A percentile compares a stretch with the other conserved stretches of the same genome.
Conservation (phyloP, 352 stramenopile species). For the Pythium scleroteichum region DNA sequence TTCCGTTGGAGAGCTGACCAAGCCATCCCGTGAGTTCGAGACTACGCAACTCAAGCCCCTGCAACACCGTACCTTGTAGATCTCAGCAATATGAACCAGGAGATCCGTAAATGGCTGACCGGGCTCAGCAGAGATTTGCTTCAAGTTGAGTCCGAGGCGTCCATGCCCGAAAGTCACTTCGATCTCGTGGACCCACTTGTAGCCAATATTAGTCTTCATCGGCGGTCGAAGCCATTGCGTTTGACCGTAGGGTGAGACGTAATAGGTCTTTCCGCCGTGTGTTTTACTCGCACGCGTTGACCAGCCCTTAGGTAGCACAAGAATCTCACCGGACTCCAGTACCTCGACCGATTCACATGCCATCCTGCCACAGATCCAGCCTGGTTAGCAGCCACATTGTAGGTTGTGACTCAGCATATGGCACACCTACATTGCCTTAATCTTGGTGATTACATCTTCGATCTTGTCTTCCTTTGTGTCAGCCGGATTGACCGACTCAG, state of each 20-base stretch:
- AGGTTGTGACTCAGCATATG: neutral
- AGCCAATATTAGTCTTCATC: slow-evolving; percentile 69
- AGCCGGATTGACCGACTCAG: slow-evolving; percentile 27
- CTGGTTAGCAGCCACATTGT: neutral
- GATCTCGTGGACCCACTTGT: slow-evolving; percentile 84
- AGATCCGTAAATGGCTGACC: slow-evolving; percentile 73
- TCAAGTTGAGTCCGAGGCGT: slow-evolving; percentile 78
- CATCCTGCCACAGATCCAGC: slow-evolving; percentile 29
- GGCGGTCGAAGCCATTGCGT: slow-evolving; percentile 82
- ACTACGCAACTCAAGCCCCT: neutral
- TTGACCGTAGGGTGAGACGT: slow-evolving; percentile 80
- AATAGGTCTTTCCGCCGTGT: slow-evolving; percentile 86
- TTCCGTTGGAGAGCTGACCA: slow-evolving; percentile 59
- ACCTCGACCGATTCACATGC: slow-evolving; percentile 62
- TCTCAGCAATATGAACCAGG: slow-evolving; percentile 77
- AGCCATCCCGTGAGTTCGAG: neutral
- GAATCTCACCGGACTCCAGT: slow-evolving; percentile 68
- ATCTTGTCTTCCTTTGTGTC: slow-evolving; percentile 61
- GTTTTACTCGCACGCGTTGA: slow-evolving; percentile 78
- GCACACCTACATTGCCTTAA: slow-evolving; percentile 51
- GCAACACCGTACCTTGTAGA: slow-evolving; percentile 59
- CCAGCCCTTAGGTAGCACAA: slow-evolving; percentile 79
- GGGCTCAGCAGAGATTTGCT: slow-evolving; percentile 75
- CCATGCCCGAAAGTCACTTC: slow-evolving; percentile 82
- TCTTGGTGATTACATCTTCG: slow-evolving; percentile 57